phyloP scores from a whole-genome alignment of 2,329 filamentous ascomycete genomes.

The Cytospora schulzeri region DNA sequence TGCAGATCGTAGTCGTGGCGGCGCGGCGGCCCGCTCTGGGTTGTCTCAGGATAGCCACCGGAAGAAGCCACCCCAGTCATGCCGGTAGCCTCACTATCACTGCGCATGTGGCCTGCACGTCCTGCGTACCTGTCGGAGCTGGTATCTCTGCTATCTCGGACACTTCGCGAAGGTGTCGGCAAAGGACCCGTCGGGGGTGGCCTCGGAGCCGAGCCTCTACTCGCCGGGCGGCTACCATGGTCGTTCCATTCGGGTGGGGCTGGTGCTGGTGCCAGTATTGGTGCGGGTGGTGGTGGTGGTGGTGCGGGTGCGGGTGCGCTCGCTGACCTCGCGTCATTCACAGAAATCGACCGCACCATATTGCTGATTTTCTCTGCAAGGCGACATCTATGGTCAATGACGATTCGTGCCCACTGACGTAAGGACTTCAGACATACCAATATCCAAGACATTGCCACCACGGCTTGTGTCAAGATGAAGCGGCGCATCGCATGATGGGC shows the following conservation, averaged over 20 bases:
- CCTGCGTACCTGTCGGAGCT: slow-evolving; percentile 48
- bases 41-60: slow-evolving; percentile 76
- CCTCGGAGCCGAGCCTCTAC: slow-evolving; percentile 47
- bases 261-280: slow-evolving; percentile 65
- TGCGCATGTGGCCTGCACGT: slow-evolving; percentile 65
- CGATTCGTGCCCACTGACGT: slow-evolving; percentile 9
- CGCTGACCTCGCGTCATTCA: slow-evolving; percentile 62
- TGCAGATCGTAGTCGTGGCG: slow-evolving; percentile 95
- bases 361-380: slow-evolving; percentile 86
- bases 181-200: slow-evolving; percentile 31
- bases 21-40: slow-evolving; percentile 64
- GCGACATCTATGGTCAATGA: slow-evolving; percentile 37
- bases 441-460: slow-evolving; percentile 88
- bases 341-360: slow-evolving; percentile 81
- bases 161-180: slow-evolving; percentile 39
- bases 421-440: slow-evolving; percentile 61
- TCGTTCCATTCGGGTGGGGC: slow-evolving; percentile 63
- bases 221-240: slow-evolving; percentile 57
- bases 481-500: slow-evolving; percentile 90
- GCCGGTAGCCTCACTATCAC: slow-evolving; percentile 79
- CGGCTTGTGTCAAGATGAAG: slow-evolving; percentile 89
- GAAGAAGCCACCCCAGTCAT: slow-evolving; percentile 71
- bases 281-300: slow-evolving; percentile 47
- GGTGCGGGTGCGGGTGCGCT: slow-evolving; percentile 63
- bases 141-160: slow-evolving; percentile 50